Base-by-base conservation (phyloP, 2,329 filamentous ascomycete genomes). In the Ophiostoma triangulosporum region DNA sequence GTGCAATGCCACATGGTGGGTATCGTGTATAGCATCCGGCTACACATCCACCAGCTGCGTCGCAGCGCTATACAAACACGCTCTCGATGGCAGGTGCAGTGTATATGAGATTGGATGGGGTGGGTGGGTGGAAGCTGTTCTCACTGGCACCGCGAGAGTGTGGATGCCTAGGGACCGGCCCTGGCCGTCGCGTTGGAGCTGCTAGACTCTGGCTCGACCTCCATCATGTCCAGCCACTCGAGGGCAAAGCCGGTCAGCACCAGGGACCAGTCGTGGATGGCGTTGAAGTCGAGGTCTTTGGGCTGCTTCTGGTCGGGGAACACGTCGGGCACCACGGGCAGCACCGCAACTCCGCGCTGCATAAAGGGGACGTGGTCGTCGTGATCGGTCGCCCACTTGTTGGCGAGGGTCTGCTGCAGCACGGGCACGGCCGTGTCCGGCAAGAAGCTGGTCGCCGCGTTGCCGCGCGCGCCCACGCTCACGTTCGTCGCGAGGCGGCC, bases 311-410 rank as follows among this genome's bases (percentile, higher is more conserved):
- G 83, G 0, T 59, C 31, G 1, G 86, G 86, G 62, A 88, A 88
- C 0, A 77, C 77, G n/a, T 71, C 73, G 0, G 86, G 81, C 52
- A 91, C 89, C 5, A 91, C 65, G 66, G 91, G 87, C 49, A 93
- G 64, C 22, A 90, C 73, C 48, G 88, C 80, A 0, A 91, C 86
- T 0, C 87, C 87, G 38, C 83, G 75, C 3, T 69, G 70, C 69
- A 91, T 78, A 62, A 93, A 93, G 0, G 87, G 87, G 3, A 89
- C 61, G 64, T 93, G 86, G 60, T 93, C 87, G 62, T 91, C 87
- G 56, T 78, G n/a, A 50, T 52, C 71, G 5, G 88, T 76, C 66
- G 4, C 71, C 69, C 6, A 81, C 66, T 12, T 68, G 66, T 12
- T 45, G 20, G 50, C 54, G 4, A 55, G 20, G 24, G 20, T 50